phyloP scores from a whole-genome alignment of 164 flowering plant genomes.

The Chimonanthus praecox region DNA sequence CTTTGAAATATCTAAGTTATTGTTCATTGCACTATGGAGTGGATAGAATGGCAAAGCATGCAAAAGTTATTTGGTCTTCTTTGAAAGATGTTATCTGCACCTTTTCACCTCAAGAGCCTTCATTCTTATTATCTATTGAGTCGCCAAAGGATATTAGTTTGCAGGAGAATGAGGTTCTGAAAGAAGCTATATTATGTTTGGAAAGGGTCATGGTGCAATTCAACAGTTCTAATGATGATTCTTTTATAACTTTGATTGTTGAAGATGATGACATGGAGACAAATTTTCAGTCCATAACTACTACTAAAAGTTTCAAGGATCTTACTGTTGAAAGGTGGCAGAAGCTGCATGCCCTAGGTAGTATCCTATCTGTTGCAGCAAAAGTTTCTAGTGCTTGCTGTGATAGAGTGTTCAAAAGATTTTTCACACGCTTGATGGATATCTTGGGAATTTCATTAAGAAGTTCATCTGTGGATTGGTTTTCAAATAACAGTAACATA shows the following conservation, averaged over 20 bases:
- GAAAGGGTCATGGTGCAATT: slow-evolving; percentile 36
- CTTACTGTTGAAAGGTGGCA: slow-evolving; percentile 44
- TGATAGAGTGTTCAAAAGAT: slow-evolving; percentile 32
- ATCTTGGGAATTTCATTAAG: slow-evolving; percentile 30
- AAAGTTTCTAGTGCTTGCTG: slow-evolving; percentile 57
- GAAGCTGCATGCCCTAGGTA: slow-evolving; percentile 49
- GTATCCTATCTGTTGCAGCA: slow-evolving; percentile 46
- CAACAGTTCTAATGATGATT: slow-evolving; percentile 20
- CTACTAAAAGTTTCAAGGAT: slow-evolving; percentile 23
- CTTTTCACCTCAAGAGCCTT: slow-evolving; percentile 29
- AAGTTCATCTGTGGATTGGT: slow-evolving; percentile 14
- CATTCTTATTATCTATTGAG: slow-evolving; percentile 26
- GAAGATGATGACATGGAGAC: slow-evolving; percentile 53
- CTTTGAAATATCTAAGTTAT: slow-evolving; percentile 64
- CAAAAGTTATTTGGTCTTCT: slow-evolving; percentile 61
- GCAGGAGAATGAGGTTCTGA: slow-evolving; percentile 47
- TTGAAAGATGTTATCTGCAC: slow-evolving; percentile 47
- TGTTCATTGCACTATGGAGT: slow-evolving; percentile 62
- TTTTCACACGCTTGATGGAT: slow-evolving; percentile 49
- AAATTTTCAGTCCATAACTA: slow-evolving; percentile 32
- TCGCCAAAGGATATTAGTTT: slow-evolving; percentile 27
- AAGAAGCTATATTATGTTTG: slow-evolving; percentile 57
- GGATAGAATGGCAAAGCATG: slow-evolving; percentile 59
- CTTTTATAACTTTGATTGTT: slow-evolving; percentile 39
- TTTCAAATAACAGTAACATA: slow-evolving; percentile 6